phyloP scores from a whole-genome alignment of 192 early-diverging fungal species.

The Podila minutissima region DNA sequence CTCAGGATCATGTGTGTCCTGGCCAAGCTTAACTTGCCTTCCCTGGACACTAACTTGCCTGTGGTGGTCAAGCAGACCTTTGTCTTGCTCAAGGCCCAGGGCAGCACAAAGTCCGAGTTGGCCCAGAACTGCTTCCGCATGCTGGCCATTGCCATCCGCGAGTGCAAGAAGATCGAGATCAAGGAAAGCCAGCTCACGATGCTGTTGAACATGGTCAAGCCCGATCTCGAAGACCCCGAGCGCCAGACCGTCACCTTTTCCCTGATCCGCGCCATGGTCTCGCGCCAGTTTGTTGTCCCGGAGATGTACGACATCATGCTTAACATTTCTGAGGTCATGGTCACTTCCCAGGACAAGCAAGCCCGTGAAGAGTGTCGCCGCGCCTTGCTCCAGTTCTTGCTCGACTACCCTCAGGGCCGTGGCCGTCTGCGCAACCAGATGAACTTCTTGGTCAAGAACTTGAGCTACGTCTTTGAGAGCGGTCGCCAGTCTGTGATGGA shows the following conservation, averaged over 20 bases:
- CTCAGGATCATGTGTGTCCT: conserved; percentile 80
- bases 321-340: conserved; percentile 81
- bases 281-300: conserved; percentile 83
- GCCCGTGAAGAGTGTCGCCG: conserved; percentile 87
- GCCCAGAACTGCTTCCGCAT: conserved; percentile 87
- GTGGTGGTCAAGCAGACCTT: conserved; percentile 85
- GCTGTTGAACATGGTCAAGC: conserved; percentile 80
- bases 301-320: conserved; percentile 97
- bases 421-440: conserved; percentile 84
- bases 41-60: conserved; percentile 70
- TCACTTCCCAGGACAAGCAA: conserved; percentile 83
- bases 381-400: conserved; percentile 88
- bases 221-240: conserved; percentile 92
- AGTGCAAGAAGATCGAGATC: conserved; percentile 74
- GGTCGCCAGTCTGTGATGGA: conserved; percentile 93
- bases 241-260: conserved; percentile 85
- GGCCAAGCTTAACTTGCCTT: conserved; percentile 77
- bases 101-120: conserved; percentile 70
- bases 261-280: conserved; percentile 88
- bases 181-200: conserved; percentile 80
- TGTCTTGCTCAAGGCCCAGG: conserved; percentile 71
- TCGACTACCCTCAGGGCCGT: conserved; percentile 95
- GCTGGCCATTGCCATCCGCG: conserved; percentile 82
- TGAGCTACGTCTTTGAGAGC: conserved; percentile 90
- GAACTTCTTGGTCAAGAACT: conserved; percentile 89